Conservation (phyloP, 2,329 filamentous ascomycete genomes). For the Talaromyces verruculosus region DNA sequence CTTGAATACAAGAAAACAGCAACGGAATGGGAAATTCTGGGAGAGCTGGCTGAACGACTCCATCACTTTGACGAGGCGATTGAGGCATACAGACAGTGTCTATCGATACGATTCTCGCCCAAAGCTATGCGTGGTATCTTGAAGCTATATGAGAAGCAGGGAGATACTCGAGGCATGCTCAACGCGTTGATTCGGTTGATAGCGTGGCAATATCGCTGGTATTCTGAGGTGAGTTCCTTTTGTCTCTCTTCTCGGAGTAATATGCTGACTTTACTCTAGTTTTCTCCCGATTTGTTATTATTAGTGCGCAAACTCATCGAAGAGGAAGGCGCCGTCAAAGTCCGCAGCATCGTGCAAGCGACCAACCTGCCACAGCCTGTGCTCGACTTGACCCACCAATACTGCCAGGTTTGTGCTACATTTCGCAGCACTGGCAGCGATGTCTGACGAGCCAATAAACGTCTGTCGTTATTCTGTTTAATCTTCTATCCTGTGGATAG, state of each 20-base stretch:
- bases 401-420: constrained; percentile 88
- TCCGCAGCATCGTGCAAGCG: constrained; percentile 93
- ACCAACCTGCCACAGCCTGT: constrained; percentile 92
- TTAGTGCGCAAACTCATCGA: constrained; percentile 91
- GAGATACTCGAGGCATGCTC: constrained; percentile 77
- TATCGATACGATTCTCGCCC: constrained; percentile 85
- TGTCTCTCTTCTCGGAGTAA: neutral
- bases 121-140: constrained; percentile 87
- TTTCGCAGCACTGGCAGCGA: constrained; percentile 94
- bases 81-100: constrained; percentile 87
- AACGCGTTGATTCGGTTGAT: constrained; percentile 86
- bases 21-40: constrained; percentile 97
- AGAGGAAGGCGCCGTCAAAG: constrained; percentile 95
- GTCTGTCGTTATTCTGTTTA: neutral
- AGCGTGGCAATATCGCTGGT: constrained; percentile 99
- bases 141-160: constrained; percentile 71
- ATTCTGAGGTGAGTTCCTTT: constrained; percentile 70
- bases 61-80: constrained; percentile 89
- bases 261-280: constrained; percentile 49
- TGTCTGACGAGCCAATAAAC: constrained; percentile 53
- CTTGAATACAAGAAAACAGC: constrained; percentile 95
- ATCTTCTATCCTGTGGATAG: neutral
- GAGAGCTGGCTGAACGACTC: constrained; percentile 84
- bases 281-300: constrained; percentile 85
- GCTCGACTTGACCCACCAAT: constrained; percentile 91